Conservation (phyloP, 129 eudicot species). For the sunflower (Helianthus annuus) region DNA sequence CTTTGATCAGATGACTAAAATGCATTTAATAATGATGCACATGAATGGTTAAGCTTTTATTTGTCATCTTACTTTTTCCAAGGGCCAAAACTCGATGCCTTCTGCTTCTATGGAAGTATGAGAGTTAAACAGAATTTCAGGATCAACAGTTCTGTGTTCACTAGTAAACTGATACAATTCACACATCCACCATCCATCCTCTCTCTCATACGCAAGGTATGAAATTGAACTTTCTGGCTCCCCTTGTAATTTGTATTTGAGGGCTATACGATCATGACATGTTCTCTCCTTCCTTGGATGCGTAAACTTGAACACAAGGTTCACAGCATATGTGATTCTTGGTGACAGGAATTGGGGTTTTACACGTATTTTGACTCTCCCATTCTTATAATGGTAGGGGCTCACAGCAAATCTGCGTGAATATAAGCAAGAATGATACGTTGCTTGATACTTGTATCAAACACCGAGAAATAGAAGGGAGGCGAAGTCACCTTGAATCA, state of each 20-base stretch:
- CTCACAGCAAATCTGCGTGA: neutral
- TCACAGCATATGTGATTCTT: neutral
- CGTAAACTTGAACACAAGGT: no score
- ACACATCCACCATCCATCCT: no score
- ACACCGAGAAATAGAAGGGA: neutral
- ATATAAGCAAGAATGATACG: constrained; percentile 9
- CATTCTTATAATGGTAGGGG: neutral
- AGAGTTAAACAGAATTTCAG: neutral
- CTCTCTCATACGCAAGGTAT: neutral
- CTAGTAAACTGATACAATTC: no score
- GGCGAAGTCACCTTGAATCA: constrained; percentile 8
- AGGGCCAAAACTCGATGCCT: constrained; percentile 21
- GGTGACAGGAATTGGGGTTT: constrained; percentile 19
- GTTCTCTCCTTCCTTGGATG: no score
- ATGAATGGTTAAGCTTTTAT: no score
- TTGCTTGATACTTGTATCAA: neutral
- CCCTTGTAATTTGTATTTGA: constrained; percentile 12
- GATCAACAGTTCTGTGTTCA: neutral
- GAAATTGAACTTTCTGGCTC: neutral
- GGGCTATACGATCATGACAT: neutral
- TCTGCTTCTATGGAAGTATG: neutral
- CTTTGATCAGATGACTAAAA: no score
- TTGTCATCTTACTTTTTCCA: constrained; percentile 12
- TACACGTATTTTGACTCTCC: neutral
- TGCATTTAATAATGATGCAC: no score